A percentile compares a stretch with the other conserved stretches of the same genome.
These are phyloP conservation scores for Blastomyces silverae DNA, from an alignment of 2,329 filamentous ascomycete genomes.

Conservation along the genomic window DNA sequence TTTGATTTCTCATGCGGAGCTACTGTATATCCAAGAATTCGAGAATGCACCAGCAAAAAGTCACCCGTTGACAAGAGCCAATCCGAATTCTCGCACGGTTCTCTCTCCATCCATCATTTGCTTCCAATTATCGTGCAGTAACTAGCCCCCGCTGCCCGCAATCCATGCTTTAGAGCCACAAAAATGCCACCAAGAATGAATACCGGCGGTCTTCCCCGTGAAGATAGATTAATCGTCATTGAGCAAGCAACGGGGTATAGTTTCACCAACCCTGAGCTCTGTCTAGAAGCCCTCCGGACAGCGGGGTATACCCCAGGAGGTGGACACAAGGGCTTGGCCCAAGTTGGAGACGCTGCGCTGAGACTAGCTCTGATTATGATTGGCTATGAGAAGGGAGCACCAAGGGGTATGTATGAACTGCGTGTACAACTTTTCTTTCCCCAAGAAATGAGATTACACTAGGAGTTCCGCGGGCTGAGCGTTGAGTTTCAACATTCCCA, in stretches of 20 bases:
- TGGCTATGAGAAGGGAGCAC: constrained; percentile 5
- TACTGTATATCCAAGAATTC: not conserved
- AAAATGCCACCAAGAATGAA: not conserved
- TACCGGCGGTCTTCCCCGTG: not conserved
- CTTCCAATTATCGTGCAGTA: too few relatives aligned
- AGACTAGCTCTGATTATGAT: constrained; percentile 7
- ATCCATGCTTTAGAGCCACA: not conserved
- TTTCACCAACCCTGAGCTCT: not conserved
- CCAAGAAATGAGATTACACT: too few relatives aligned
- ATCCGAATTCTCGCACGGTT: too few relatives aligned
- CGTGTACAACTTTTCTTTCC: not conserved
- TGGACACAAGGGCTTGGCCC: constrained; percentile 15
- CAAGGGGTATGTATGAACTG: constrained; percentile 11
- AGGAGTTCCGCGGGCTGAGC: not conserved
- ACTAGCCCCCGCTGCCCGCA: not conserved
- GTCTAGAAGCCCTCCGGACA: not conserved
- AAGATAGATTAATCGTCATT: not conserved
- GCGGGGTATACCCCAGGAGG: not conserved
- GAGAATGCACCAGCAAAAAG: too few relatives aligned
- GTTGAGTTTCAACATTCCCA: not conserved
- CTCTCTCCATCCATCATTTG: too few relatives aligned
- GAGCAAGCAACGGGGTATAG: constrained; percentile 8
- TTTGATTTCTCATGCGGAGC: not conserved
- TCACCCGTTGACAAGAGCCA: too few relatives aligned
- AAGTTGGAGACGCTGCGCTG: constrained; percentile 16